Base-by-base conservation (phyloP, 2,329 filamentous ascomycete genomes). In the Pseudogymnoascus sp. region DNA sequence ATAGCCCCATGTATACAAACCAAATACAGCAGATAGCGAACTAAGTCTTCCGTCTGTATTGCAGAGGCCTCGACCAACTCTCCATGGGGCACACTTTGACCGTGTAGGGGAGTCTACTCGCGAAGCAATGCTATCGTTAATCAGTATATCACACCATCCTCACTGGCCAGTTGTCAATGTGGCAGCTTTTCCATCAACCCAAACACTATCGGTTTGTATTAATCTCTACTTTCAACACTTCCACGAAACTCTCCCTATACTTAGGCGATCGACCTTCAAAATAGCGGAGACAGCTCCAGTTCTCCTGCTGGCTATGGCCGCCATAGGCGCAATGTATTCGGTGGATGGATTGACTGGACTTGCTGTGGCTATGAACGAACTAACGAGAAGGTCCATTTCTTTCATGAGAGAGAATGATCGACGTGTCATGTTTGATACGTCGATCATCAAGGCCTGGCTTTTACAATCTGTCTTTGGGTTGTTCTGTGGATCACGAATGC, bases 211-310 rank as follows among this genome's bases (percentile, higher is more conserved):
- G 38, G 60, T 57, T 28, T 66, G 64, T 50, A 64, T 66, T 7
- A 66, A 66, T 63, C 64, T 66, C 11, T 66, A 66, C 47, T 66
- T 66, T 44, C 53, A 63, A 50, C 64, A 66, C 42, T 66, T 66
- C 63, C 64, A 66, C 17, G 64, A 66, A 47, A 64, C 63, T 28
- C 64, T 66, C 5, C 64, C 64, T 21, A 66, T 66, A 33, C 38
- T 66, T 59, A 63, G 64, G 4, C 64, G 64, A 47, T 66, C 64
- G 6, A 66, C 60, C 17, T 66, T 66, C 60, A 60, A 47, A 76
- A 75, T 65, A 50, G 44, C 23, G 1, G 23, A 50, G 23, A 28
- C 44, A 1, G 44, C 44, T 17, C 44, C 44, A 17, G 44, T 50
- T 28, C 44, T 50, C 44, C 13, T 50, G 15, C 44, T 50, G 2